A percentile compares a stretch with the other conserved stretches of the same genome.
Evolutionary conservation across 805 yeast genomes (phyloP).

Genomic region (Saccharomycopsis synnaedendra): DNA sequence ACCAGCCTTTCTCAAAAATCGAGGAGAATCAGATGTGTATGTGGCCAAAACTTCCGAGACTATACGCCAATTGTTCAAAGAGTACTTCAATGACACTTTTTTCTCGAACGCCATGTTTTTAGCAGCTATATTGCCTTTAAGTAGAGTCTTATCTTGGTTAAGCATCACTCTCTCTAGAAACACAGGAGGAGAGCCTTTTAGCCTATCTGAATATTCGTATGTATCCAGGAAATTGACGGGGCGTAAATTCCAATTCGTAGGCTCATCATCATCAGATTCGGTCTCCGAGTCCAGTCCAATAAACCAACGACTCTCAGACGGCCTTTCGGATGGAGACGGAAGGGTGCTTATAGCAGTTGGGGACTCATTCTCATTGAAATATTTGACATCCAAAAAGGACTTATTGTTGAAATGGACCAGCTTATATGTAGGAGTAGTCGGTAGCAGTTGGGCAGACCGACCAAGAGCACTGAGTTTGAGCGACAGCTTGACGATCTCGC

Average conservation of each 20-base stretch:
- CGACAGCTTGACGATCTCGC: conserved; percentile 75
- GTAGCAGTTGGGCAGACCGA: conserved; percentile 31
- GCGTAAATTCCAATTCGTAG: conserved; percentile 21
- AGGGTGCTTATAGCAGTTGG: conserved; percentile 69
- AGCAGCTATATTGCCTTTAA: conserved; percentile 71
- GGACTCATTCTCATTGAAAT: conserved; percentile 59
- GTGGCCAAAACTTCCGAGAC: conserved; percentile 55
- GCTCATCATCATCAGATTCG: conserved; percentile 18
- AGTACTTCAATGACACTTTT: conserved; percentile 56
- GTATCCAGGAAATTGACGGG: conserved; percentile 22
- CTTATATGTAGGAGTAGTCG: conserved; percentile 49
- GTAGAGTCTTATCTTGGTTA: conserved; percentile 41
- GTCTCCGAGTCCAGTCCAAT: conserved; percentile 15
- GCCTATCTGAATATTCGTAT: conserved; percentile 16
- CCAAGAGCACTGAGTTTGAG: conserved; percentile 36
- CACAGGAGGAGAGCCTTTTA: conserved; percentile 25
- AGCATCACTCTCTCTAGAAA: conserved; percentile 57
- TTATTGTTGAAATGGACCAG: conserved; percentile 74
- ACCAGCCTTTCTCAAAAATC: conserved; percentile 33
- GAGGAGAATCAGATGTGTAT: conserved; percentile 46
- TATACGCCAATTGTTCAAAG: conserved; percentile 72
- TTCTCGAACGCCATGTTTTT: conserved; percentile 64
- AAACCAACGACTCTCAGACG: conserved; percentile 12
- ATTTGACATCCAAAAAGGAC: conserved; percentile 48
- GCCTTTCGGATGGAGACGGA: conserved; percentile 27